phyloP scores from a whole-genome alignment of 805 yeast species.

The Candida arabinofermentans region DNA sequence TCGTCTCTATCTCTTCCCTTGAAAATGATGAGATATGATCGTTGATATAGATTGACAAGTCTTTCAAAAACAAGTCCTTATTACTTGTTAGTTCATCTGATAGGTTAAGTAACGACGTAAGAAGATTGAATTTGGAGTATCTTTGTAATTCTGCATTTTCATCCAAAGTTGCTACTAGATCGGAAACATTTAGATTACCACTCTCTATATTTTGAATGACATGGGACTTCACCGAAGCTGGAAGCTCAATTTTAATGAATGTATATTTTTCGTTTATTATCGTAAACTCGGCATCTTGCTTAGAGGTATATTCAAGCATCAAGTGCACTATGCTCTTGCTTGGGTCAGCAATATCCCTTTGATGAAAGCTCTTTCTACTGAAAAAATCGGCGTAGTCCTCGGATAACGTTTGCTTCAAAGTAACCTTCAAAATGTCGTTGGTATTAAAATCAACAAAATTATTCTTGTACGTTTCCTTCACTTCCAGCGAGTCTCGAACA shows the following conservation, averaged over 20 bases:
- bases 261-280: not conserved
- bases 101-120: slow-evolving; percentile 6
- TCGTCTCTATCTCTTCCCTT: not conserved
- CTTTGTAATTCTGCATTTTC: not conserved
- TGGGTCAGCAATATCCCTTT: slow-evolving; percentile 5
- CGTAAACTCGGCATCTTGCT: not conserved
- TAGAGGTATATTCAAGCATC: slow-evolving; percentile 8
- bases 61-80: slow-evolving; percentile 1
- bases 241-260: slow-evolving; percentile 3
- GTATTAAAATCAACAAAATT: slow-evolving; percentile 13
- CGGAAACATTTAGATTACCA: not conserved
- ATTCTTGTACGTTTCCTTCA: slow-evolving; percentile 12
- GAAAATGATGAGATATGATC: not conserved
- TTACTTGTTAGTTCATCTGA: not conserved
- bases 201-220: slow-evolving; percentile 1
- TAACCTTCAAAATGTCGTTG: slow-evolving; percentile 13
- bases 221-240: not conserved
- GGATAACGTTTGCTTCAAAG: slow-evolving; percentile 10
- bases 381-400: slow-evolving; percentile 14
- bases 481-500: slow-evolving; percentile 9
- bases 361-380: slow-evolving; percentile 15
- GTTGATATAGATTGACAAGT: slow-evolving; percentile 3
- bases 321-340: slow-evolving; percentile 11
- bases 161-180: not conserved
- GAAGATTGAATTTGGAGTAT: slow-evolving; percentile 8